These are phyloP conservation scores for Ophiostoma sp. DNA, from an alignment of 2,329 filamentous ascomycete genomes.

Conservation along the genomic window DNA sequence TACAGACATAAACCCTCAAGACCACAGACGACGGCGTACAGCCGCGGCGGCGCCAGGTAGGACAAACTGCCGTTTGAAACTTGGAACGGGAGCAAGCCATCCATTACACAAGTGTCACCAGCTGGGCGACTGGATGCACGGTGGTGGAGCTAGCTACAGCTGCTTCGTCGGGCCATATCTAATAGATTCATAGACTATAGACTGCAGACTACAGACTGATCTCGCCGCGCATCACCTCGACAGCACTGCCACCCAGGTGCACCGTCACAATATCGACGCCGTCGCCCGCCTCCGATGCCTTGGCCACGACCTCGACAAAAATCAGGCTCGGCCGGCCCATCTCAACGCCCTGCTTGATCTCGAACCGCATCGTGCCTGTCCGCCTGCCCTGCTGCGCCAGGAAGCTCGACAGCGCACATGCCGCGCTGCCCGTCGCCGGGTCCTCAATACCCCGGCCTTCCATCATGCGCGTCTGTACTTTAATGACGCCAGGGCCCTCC, in stretches of 20 bases:
- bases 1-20: too few species aligned
- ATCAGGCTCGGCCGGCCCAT: slow-evolving; percentile 58
- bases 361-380: slow-evolving; percentile 37
- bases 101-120: background rate
- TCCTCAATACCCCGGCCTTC: slow-evolving; percentile 47
- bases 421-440: slow-evolving; percentile 59
- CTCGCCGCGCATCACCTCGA: slow-evolving; percentile 32
- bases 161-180: too few species aligned
- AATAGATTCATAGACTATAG: too few species aligned
- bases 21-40: background rate
- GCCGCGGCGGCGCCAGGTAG: background rate
- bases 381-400: slow-evolving; percentile 42
- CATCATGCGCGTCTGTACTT: slow-evolving; percentile 58
- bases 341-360: slow-evolving; percentile 61
- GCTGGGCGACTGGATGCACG: background rate
- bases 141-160: too few species aligned
- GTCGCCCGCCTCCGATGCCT: slow-evolving; percentile 4
- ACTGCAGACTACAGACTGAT: slow-evolving; percentile 15
- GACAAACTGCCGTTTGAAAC: background rate
- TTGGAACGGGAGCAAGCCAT: slow-evolving; percentile 5
- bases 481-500: background rate
- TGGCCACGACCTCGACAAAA: slow-evolving; percentile 39
- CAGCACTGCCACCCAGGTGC: slow-evolving; percentile 32
- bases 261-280: slow-evolving; percentile 29
- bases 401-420: slow-evolving; percentile 52